Percentiles rank a stretch among this genome's conserved stretches.
phyloP scores from a whole-genome alignment of 2,329 filamentous ascomycete species.

The Magnaporthiopsis incrustans region DNA sequence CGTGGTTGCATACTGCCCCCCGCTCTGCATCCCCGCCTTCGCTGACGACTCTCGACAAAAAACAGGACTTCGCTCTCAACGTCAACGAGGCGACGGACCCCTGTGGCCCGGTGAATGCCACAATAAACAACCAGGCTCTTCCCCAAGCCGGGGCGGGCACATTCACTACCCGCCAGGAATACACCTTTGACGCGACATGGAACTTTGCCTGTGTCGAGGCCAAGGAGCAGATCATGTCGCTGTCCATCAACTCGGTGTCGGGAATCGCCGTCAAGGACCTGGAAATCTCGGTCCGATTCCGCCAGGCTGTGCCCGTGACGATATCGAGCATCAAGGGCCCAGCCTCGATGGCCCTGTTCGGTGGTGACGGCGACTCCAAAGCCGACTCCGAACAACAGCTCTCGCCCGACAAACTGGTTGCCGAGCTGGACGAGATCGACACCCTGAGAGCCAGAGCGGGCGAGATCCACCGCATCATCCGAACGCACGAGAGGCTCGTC shows the following conservation, averaged over 20 bases:
- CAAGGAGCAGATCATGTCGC: slow-evolving; percentile 35
- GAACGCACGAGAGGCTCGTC: slow-evolving; percentile 32
- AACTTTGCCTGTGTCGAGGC: slow-evolving; percentile 36
- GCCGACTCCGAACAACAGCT: slow-evolving; percentile 4
- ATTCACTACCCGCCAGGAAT: slow-evolving; percentile 29
- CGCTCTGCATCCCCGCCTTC: slow-evolving; percentile 1
- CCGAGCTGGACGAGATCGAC: slow-evolving; percentile 36
- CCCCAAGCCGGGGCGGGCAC: slow-evolving; percentile 33
- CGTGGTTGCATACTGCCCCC: slow-evolving; percentile 5
- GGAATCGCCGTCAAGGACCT: slow-evolving; percentile 29
- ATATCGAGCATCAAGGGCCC: slow-evolving; percentile 35
- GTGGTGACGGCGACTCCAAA: slow-evolving; percentile 14
- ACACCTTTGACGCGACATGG: slow-evolving; percentile 36
- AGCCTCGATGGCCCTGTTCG: slow-evolving; percentile 22
- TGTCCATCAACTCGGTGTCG: slow-evolving; percentile 34
- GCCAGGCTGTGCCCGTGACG: slow-evolving; percentile 33
- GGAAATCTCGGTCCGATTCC: slow-evolving; percentile 36
- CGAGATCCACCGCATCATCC: slow-evolving; percentile 34
- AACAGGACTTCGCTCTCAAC: slow-evolving; percentile 34
- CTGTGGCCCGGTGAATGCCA: slow-evolving; percentile 39
- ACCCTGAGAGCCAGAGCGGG: slow-evolving; percentile 32
- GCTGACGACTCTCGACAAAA: slow-evolving; percentile 6
- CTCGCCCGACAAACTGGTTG: slow-evolving; percentile 24
- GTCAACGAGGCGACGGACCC: slow-evolving; percentile 34
- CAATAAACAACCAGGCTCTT: slow-evolving; percentile 36